Conservation (phyloP, 169 alveolate genomes). For the Plasmodium vinckei region DNA sequence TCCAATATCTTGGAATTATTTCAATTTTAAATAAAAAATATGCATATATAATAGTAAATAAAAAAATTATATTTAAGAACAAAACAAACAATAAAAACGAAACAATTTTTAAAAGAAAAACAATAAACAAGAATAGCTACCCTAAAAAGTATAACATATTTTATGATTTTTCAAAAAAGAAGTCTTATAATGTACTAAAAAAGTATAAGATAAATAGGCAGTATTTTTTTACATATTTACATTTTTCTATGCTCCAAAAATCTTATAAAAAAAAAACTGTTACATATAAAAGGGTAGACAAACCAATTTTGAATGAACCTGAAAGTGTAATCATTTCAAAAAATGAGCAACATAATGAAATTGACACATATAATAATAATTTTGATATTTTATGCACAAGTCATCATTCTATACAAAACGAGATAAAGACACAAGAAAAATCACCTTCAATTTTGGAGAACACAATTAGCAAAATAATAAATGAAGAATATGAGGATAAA, state of each 20-base stretch:
- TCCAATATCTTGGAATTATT: conserved; percentile 31
- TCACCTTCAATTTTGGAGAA: no score
- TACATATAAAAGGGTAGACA: neutral
- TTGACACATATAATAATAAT: neutral
- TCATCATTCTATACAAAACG: no score
- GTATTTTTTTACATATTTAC: conserved; percentile 27
- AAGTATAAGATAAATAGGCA: conserved; percentile 15
- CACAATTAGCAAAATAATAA: no score
- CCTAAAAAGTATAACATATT: conserved; percentile 3
- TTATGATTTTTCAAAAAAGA: conserved; percentile 6
- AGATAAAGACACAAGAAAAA: no score
- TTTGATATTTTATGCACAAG: no score
- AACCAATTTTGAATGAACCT: neutral
- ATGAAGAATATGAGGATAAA: no score
- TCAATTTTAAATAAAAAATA: conserved; percentile 37
- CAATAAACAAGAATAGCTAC: conserved; percentile 15
- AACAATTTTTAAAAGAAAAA: conserved; percentile 22
- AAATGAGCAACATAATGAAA: conserved; percentile 8
- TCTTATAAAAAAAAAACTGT: conserved; percentile 20
- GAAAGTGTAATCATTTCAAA: neutral
- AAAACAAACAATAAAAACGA: conserved; percentile 27
- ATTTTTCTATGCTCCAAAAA: conserved; percentile 19
- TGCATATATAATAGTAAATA: conserved; percentile 33
- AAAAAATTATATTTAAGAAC: conserved; percentile 31
- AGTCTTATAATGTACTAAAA: neutral